Conservation (phyloP, 257 asterid species). For the Nyctanthes arbortristis region DNA sequence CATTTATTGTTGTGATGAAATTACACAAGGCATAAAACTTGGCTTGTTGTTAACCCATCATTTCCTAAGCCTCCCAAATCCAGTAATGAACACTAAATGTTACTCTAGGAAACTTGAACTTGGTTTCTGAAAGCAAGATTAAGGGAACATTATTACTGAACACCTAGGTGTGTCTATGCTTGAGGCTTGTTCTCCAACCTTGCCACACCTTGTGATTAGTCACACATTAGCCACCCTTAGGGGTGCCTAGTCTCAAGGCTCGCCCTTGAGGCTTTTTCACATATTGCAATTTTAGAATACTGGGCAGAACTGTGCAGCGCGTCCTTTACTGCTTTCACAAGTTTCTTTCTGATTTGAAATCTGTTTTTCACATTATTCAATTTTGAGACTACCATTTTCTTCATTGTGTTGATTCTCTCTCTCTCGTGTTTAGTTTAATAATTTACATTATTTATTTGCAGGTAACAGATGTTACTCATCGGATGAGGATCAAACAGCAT, state of each 20-base stretch:
- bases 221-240: no score
- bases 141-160: background rate
- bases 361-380: background rate
- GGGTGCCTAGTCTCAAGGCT: no score
- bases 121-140: background rate
- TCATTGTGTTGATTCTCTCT: conserved; percentile 12
- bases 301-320: background rate
- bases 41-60: background rate
- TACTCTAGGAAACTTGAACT: conserved; percentile 16
- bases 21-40: background rate
- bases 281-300: no score
- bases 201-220: no score
- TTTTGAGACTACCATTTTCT: background rate
- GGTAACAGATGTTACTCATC: conserved; percentile 15
- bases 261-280: no score
- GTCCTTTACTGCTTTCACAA: conserved; percentile 16
- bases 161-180: no score
- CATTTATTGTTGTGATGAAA: background rate
- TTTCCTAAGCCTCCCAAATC: background rate
- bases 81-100: background rate
- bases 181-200: no score
- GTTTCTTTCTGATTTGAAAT: conserved; percentile 14
- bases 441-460: conserved; percentile 28
- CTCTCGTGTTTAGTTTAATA: background rate
- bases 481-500: conserved; percentile 27